Base-by-base conservation (phyloP, 305 asterid genomes). In the Euphrasia arctica region DNA sequence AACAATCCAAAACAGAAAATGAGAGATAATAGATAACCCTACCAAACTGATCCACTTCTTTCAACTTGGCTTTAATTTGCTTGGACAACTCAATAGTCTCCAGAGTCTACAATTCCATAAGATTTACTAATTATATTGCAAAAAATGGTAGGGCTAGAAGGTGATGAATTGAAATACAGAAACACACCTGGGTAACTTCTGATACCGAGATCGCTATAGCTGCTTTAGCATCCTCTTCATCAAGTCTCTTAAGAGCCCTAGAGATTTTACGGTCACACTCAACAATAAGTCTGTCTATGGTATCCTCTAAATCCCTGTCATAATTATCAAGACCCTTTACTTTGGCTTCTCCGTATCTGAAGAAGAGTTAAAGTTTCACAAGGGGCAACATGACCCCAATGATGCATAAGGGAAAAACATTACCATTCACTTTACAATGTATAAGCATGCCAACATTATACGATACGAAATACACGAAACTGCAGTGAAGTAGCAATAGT, bases 191-290 rank as follows among this genome's bases (percentile, higher is more conserved):
- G 58, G 98, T 87, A 54, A 91, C 96, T 78, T 89, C 96, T 49
- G 96, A 80, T 34, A 91, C 95, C 0, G 96, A 91, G 72, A 91
- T 91, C n/a, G 95, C 96, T 61, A 89, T 85, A 54, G 96, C 98
- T 29, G 98, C 96, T 80, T 89, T 91, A 57, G 98, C 96, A 75
- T 89, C 98, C 78, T 91, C 98, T 57, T 91, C 96, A 70, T 87
- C 91, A 56, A 91, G 96, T 58, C 98, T 77, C 76, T 78, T 89
- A 69, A 91, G 77, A 51, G 98, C 98, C 78, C 98, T 85, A 43
- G 80, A 72, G 69, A 91, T 91, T 73, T 91, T 91, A 54, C 96
- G 77, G 76, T 87, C 96, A 60, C 98, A 91, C 83, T 91, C 95
- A 71, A 87, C 80, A 63, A 91, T 89, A 69, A 86, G 92, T 77